These are phyloP conservation scores for Annulohypoxylon maeteangense DNA, from an alignment of 495 filamentous ascomycete species.

Conservation along the genomic window DNA sequence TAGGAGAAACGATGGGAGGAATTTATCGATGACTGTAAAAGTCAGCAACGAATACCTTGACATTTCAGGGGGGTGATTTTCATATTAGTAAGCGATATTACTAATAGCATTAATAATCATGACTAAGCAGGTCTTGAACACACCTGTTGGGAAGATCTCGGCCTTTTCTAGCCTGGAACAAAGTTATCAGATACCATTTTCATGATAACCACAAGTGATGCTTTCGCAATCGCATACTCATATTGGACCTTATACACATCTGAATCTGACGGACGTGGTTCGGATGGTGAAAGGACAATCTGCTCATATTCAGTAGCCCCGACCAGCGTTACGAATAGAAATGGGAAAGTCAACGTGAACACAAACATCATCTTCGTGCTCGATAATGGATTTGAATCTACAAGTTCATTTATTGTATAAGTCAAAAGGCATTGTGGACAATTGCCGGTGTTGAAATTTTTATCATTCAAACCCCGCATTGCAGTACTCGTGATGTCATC, in stretches of 20 bases:
- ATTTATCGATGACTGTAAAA: constrained; percentile 69
- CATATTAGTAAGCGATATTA: background rate
- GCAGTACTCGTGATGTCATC: constrained; percentile 40
- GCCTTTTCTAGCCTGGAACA: constrained; percentile 64
- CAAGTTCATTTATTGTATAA: background rate
- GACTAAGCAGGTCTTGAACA: background rate
- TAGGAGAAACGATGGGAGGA: constrained; percentile 65
- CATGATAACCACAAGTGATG: background rate
- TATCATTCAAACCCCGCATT: constrained; percentile 25
- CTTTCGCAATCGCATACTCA: constrained; percentile 12
- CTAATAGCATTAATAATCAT: background rate
- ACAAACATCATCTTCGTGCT: background rate
- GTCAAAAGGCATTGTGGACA: background rate
- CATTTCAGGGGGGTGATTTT: background rate
- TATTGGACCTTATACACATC: constrained; percentile 30
- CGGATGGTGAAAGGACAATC: constrained; percentile 5
- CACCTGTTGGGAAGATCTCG: constrained; percentile 69
- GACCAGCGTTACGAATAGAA: constrained; percentile 7
- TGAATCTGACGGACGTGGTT: constrained; percentile 2
- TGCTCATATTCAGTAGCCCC: constrained; percentile 12
- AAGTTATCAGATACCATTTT: background rate
- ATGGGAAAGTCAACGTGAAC: background rate
- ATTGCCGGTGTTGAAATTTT: background rate
- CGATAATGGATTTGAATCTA: background rate
- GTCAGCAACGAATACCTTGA: constrained; percentile 3